These are phyloP conservation scores for Geotrichum cucujoidarum DNA, from an alignment of 1,139 yeast species.

Conservation along the genomic window DNA sequence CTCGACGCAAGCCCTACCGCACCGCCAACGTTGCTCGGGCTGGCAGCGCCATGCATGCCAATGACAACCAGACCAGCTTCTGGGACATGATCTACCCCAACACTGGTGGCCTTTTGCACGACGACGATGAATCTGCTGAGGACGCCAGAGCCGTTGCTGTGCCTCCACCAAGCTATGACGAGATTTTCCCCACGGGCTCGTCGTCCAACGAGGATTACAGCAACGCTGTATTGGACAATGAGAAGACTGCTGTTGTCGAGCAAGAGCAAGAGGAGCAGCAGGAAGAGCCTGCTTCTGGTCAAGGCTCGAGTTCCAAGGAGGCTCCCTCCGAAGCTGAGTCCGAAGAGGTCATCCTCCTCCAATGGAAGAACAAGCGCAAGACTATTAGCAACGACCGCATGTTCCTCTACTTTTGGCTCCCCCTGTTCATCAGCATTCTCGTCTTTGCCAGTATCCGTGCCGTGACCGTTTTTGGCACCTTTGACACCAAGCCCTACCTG, in stretches of 20 bases:
- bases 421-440: slow-evolving; percentile 31
- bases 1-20: neutral
- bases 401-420: slow-evolving; percentile 71
- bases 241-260: slow-evolving; percentile 19
- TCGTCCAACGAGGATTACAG: slow-evolving; percentile 40
- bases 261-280: neutral
- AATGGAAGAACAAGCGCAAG: slow-evolving; percentile 38
- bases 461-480: slow-evolving; percentile 8
- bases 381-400: slow-evolving; percentile 75
- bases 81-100: slow-evolving; percentile 17
- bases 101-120: slow-evolving; percentile 11
- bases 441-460: slow-evolving; percentile 26
- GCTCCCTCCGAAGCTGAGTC: slow-evolving; percentile 19
- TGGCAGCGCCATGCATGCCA: no score
- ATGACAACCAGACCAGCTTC: neutral
- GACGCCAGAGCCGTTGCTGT: neutral
- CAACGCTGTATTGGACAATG: slow-evolving; percentile 26
- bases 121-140: neutral
- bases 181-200: slow-evolving; percentile 65
- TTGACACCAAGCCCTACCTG: slow-evolving; percentile 8
- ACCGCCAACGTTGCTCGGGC: no score
- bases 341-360: slow-evolving; percentile 29
- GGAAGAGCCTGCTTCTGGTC: slow-evolving; percentile 24
- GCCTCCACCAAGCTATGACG: slow-evolving; percentile 64
- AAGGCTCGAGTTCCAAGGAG: no score